Evolutionary conservation across 1,284 basidiomycete genomes (phyloP).

Genomic region (Stygiomarasmius scandens): DNA sequence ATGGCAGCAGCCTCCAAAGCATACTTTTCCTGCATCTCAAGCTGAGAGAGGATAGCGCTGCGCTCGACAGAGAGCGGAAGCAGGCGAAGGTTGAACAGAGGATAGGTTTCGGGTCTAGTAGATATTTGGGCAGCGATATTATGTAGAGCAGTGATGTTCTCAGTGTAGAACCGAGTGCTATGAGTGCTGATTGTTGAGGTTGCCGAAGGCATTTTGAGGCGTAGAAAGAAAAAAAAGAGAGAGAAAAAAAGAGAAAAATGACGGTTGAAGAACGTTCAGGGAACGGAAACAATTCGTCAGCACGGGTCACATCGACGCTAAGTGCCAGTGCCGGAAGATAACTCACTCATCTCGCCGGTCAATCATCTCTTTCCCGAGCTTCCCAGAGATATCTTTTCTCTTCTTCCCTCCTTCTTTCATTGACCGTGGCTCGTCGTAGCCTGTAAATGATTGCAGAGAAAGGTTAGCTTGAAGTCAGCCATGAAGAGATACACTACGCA

Average conservation of each 20-base stretch:
- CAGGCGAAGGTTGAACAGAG: conserved; percentile 68
- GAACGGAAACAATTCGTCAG: no score
- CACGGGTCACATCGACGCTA: no score
- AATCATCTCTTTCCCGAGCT: conserved; percentile 64
- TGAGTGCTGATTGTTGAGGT: no score
- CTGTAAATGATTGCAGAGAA: background rate
- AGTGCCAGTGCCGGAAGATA: no score
- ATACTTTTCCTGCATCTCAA: conserved; percentile 65
- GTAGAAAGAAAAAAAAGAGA: background rate
- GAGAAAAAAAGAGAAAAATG: no score
- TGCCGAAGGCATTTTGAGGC: conserved; percentile 1
- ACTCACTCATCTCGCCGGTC: conserved; percentile 76
- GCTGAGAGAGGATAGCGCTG: conserved; percentile 66
- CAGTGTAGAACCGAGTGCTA: conserved; percentile 53
- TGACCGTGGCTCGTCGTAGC: background rate
- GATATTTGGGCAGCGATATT: conserved; percentile 59
- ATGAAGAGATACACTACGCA: background rate
- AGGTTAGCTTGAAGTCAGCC: background rate
- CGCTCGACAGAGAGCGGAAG: conserved; percentile 75
- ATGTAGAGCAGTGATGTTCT: conserved; percentile 59
- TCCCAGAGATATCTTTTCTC: conserved; percentile 66
- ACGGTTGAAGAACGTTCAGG: no score
- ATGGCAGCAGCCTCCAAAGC: conserved; percentile 61
- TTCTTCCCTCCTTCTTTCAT: conserved; percentile 58
- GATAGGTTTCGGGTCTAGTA: conserved; percentile 62